Evolutionary conservation across 805 yeast genomes (phyloP).

Genomic region (Starmera caribaea): DNA sequence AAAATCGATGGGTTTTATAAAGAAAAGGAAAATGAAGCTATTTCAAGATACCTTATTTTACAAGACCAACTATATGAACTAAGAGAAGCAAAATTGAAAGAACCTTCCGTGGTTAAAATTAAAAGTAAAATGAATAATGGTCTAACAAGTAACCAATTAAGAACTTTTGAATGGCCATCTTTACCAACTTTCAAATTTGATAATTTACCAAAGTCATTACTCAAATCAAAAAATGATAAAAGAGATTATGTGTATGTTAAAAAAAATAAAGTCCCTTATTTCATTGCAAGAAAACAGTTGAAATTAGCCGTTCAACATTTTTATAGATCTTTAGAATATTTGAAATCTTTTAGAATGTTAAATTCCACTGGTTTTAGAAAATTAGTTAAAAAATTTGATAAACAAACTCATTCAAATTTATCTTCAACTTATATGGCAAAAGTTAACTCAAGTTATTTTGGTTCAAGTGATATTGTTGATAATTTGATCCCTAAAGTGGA

Average conservation of each 20-base stretch:
- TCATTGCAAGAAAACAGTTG: constrained; percentile 56
- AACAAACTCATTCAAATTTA: constrained; percentile 39
- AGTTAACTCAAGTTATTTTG: constrained; percentile 48
- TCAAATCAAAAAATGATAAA: constrained; percentile 21
- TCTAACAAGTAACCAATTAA: constrained; percentile 12
- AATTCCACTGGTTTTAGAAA: constrained; percentile 88
- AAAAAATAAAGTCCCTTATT: constrained; percentile 41
- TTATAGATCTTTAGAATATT: constrained; percentile 61
- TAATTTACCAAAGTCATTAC: constrained; percentile 12
- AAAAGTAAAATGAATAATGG: constrained; percentile 5
- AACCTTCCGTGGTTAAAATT: background rate
- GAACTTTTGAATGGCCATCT: constrained; percentile 32
- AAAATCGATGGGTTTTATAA: constrained; percentile 56
- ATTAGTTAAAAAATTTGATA: constrained; percentile 85
- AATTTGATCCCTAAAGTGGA: constrained; percentile 54
- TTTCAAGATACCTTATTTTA: constrained; percentile 47
- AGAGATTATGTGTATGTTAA: constrained; percentile 38
- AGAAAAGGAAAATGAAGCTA: constrained; percentile 49
- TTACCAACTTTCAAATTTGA: constrained; percentile 29
- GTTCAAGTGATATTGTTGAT: constrained; percentile 58
- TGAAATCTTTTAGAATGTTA: constrained; percentile 60
- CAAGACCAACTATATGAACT: constrained; percentile 64
- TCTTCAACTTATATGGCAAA: constrained; percentile 44
- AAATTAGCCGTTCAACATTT: constrained; percentile 62
- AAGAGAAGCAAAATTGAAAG: constrained; percentile 35